phyloP scores from a whole-genome alignment of 176 grass and related monocot genomes.

The Musa troglodytarum region DNA sequence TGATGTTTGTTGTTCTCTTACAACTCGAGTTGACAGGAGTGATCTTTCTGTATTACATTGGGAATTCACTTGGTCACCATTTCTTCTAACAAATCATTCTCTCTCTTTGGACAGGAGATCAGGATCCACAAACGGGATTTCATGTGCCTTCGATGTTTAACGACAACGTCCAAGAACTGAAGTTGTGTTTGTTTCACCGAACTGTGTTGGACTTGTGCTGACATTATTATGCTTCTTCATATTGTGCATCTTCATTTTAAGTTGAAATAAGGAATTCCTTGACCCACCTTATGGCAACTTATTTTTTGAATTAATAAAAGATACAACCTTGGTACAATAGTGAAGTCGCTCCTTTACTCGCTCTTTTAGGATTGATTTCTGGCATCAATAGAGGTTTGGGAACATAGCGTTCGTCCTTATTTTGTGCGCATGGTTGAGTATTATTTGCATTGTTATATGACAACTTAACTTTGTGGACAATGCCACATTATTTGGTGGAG shows the following conservation, averaged over 20 bases:
- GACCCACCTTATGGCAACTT: no score
- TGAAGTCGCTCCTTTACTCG: no score
- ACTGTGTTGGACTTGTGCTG: neutral
- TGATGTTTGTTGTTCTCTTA: neutral
- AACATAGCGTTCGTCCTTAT: no score
- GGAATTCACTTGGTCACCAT: neutral
- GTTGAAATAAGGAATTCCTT: constrained; percentile 1
- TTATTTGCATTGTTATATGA: no score
- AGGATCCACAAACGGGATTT: neutral
- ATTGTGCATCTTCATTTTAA: neutral
- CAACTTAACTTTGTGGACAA: neutral
- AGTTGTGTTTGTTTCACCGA: neutral
- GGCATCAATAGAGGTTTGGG: no score
- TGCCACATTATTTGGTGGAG: neutral
- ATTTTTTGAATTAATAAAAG: no score
- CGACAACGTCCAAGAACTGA: neutral
- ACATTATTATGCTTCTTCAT: neutral
- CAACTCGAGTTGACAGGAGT: neutral
- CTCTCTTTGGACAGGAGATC: neutral
- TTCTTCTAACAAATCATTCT: neutral
- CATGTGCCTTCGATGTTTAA: neutral
- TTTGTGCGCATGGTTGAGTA: no score
- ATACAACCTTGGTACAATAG: no score
- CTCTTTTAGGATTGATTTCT: no score
- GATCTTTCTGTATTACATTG: neutral